Percentiles rank a stretch among this genome's conserved stretches.
These are phyloP conservation scores for Candida nanaspora DNA, from an alignment of 805 yeast species.

Conservation along the genomic window DNA sequence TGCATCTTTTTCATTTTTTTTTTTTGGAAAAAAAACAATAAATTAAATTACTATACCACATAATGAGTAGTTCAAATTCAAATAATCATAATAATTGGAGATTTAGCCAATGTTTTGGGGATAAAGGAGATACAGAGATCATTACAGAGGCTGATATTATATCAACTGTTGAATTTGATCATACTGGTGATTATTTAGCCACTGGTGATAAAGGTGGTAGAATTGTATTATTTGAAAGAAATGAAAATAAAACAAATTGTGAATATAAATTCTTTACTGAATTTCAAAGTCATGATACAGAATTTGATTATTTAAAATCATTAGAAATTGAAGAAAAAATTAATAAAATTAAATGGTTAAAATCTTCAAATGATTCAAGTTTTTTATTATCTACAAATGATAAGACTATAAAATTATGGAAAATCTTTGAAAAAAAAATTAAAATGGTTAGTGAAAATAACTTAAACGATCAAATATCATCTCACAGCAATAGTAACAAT, in stretches of 20 bases:
- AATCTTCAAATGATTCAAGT: constrained; percentile 82
- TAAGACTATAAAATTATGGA: constrained; percentile 98
- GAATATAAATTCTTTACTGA: constrained; percentile 95
- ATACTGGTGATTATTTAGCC: constrained; percentile 89
- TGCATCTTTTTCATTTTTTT: too few relatives aligned
- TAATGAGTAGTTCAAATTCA: constrained; percentile 2
- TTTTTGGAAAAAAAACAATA: too few relatives aligned
- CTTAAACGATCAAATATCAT: constrained; percentile 55
- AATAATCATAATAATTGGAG: constrained; percentile 49
- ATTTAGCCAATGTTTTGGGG: constrained; percentile 97
- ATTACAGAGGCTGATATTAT: constrained; percentile 97
- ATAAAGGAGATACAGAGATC: constrained; percentile 92
- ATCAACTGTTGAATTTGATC: constrained; percentile 94
- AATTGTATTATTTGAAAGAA: constrained; percentile 91
- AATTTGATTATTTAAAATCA: constrained; percentile 92
- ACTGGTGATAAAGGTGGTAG: constrained; percentile 99
- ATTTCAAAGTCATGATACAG: constrained; percentile 97
- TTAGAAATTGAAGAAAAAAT: constrained; percentile 97
- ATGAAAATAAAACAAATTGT: constrained; percentile 66
- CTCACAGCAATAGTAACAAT: constrained; percentile 1
- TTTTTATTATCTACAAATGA: constrained; percentile 89
- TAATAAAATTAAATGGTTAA: constrained; percentile 95
- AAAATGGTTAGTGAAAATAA: constrained; percentile 91
- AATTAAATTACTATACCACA: too few relatives aligned
- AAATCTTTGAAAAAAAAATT: constrained; percentile 84